These are phyloP conservation scores for Ajuga chamaepitys DNA, from an alignment of 257 asterid genomes.

Conservation along the genomic window DNA sequence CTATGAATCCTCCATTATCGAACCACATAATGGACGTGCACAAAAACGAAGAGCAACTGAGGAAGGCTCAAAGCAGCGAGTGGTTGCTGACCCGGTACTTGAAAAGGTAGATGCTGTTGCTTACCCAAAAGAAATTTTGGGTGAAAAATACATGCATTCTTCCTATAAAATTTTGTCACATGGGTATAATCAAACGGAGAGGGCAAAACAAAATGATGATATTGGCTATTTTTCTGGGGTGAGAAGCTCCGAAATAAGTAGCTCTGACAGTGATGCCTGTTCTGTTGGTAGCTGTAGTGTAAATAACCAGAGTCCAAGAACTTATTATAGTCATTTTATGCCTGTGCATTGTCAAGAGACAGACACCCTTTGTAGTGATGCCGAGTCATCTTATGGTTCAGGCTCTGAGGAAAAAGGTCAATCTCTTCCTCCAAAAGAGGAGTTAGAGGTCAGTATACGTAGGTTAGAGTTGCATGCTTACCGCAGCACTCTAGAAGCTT, in stretches of 20 bases:
- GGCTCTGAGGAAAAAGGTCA: constrained; percentile 29
- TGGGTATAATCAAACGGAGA: constrained; percentile 40
- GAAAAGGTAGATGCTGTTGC: constrained; percentile 74
- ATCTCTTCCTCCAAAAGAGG: constrained; percentile 39
- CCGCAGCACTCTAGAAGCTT: constrained; percentile 69
- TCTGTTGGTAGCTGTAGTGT: constrained; percentile 88
- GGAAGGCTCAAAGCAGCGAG: constrained; percentile 30
- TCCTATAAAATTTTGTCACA: constrained; percentile 40
- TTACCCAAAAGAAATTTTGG: constrained; percentile 56
- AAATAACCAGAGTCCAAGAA: constrained; percentile 27
- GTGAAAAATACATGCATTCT: constrained; percentile 47
- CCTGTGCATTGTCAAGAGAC: constrained; percentile 28
- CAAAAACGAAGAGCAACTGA: constrained; percentile 37
- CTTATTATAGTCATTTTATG: constrained; percentile 18
- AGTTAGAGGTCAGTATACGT: constrained; percentile 53
- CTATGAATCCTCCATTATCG: constrained; percentile 37
- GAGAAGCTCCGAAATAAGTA: constrained; percentile 37
- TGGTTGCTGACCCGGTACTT: constrained; percentile 27
- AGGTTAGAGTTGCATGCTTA: constrained; percentile 88
- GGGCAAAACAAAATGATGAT: constrained; percentile 29
- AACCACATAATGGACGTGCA: constrained; percentile 29
- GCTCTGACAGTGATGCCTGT: constrained; percentile 55
- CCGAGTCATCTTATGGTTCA: constrained; percentile 51
- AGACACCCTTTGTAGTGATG: constrained; percentile 46
- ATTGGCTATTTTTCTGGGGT: constrained; percentile 24